These are phyloP conservation scores for Botryosphaeria dothidea DNA, from an alignment of 2,329 filamentous ascomycete genomes.

Conservation along the genomic window DNA sequence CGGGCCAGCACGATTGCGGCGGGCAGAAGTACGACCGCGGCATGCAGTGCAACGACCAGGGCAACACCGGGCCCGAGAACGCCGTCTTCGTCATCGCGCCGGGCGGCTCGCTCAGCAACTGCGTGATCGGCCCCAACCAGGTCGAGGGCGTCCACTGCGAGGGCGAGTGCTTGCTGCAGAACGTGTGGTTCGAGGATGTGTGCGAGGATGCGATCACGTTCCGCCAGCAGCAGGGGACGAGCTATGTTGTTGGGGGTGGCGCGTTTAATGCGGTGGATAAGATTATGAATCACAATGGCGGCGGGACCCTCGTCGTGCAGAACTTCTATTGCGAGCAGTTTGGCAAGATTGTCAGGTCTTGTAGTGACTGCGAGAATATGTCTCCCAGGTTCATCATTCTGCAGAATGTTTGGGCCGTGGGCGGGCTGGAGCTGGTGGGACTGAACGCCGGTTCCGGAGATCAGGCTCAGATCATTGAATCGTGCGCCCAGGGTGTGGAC, in stretches of 20 bases:
- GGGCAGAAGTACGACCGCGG: neutral
- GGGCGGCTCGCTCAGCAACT: conserved; percentile 48
- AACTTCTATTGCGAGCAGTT: neutral
- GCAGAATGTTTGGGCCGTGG: neutral
- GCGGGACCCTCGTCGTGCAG: neutral
- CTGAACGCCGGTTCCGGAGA: neutral
- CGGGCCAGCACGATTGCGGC: neutral
- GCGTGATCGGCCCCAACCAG: conserved; percentile 50
- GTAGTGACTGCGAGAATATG: neutral
- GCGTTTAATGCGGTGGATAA: conserved; percentile 30
- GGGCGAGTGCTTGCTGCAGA: conserved; percentile 47
- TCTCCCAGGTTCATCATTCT: neutral
- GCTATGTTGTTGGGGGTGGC: conserved; percentile 29
- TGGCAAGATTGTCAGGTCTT: neutral
- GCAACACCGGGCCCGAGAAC: neutral
- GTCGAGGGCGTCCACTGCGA: conserved; percentile 54
- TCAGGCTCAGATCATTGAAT: neutral
- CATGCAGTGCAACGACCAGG: neutral
- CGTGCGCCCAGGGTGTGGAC: neutral
- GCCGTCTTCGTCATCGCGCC: neutral
- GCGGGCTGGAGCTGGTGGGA: neutral
- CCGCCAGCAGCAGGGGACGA: neutral
- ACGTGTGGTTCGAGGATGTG: conserved; percentile 31
- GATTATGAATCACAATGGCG: conserved; percentile 21
- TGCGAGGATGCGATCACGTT: conserved; percentile 34